Conservation (phyloP, 768 basidiomycete species). For the Coprinopsis marcescibilis region DNA sequence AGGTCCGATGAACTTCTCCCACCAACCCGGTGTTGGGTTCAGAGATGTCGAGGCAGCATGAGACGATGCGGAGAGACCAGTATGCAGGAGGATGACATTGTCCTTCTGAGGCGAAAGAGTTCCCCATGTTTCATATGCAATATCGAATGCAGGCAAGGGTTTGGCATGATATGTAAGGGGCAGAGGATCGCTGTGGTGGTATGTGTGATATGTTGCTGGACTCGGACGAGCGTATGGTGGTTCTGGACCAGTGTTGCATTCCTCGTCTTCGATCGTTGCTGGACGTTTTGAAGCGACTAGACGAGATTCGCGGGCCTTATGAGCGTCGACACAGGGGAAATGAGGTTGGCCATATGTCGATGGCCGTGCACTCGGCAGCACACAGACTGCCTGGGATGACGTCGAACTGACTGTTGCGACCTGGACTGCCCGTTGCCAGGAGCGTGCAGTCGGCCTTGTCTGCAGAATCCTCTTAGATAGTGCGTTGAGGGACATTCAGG, state of each 20-base stretch:
- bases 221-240: slow-evolving; percentile 77
- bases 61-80: slow-evolving; percentile 92
- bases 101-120: slow-evolving; percentile 67
- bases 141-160: slow-evolving; percentile 64
- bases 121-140: slow-evolving; percentile 99
- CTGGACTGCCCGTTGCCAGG: slow-evolving; percentile 1
- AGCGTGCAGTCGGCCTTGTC: not conserved
- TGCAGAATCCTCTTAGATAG: slow-evolving; percentile 9
- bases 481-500: slow-evolving; percentile 11
- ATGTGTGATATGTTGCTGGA: slow-evolving; percentile 67
- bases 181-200: slow-evolving; percentile 57
- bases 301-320: slow-evolving; percentile 62
- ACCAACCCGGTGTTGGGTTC: slow-evolving; percentile 90
- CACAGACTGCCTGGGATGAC: slow-evolving; percentile 1
- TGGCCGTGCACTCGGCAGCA: slow-evolving; percentile 10
- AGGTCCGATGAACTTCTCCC: slow-evolving; percentile 98
- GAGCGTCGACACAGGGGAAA: slow-evolving; percentile 82
- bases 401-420: slow-evolving; percentile 3
- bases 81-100: slow-evolving; percentile 93
- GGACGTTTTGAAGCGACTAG: slow-evolving; percentile 26
- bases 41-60: slow-evolving; percentile 80
- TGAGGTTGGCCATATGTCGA: slow-evolving; percentile 18
- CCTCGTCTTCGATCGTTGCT: slow-evolving; percentile 14
- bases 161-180: slow-evolving; percentile 48
- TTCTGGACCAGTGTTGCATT: slow-evolving; percentile 61